Percentiles rank a stretch among this genome's conserved stretches.
Conservation (phyloP, 2,329 filamentous ascomycete genomes). For the Ceratocystis alfenasii region DNA sequence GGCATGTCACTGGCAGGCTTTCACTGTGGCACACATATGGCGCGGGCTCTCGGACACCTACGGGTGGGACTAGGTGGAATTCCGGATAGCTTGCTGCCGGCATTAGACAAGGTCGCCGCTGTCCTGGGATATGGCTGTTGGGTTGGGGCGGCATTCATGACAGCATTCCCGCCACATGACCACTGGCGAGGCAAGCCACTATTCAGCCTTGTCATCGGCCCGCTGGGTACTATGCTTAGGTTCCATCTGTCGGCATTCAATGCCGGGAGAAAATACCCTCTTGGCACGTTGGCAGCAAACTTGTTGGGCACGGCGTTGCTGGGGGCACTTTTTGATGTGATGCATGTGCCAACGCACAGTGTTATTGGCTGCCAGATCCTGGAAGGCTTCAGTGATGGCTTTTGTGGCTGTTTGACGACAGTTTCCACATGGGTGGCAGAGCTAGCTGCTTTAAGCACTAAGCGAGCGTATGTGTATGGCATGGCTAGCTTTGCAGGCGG, state of each 20-base stretch:
- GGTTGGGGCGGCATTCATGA: conserved; percentile 63
- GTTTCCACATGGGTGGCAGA: conserved; percentile 57
- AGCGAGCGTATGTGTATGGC: conserved; percentile 57
- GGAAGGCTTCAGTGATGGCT: conserved; percentile 54
- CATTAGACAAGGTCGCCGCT: conserved; percentile 50
- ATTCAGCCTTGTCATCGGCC: conserved; percentile 73
- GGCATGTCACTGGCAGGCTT: conserved; percentile 58
- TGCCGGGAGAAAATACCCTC: conserved; percentile 64
- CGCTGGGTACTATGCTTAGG: conserved; percentile 61
- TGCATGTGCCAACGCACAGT: conserved; percentile 48
- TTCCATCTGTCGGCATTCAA: conserved; percentile 61
- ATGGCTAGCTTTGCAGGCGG: conserved; percentile 46
- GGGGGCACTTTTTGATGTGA: conserved; percentile 67
- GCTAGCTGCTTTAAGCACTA: conserved; percentile 40
- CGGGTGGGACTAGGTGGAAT: conserved; percentile 10
- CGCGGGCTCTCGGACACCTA: conserved; percentile 47
- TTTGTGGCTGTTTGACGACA: conserved; percentile 55
- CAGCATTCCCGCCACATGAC: conserved; percentile 50
- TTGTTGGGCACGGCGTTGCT: conserved; percentile 62
- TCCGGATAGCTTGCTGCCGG: conserved; percentile 29
- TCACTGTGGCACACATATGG: conserved; percentile 62
- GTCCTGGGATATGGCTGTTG: conserved; percentile 61
- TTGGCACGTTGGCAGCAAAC: conserved; percentile 80
- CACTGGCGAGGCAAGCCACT: conserved; percentile 66
- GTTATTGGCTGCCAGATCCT: conserved; percentile 55